Percentiles rank a stretch among this genome's conserved stretches.
Evolutionary conservation across 371 early-diverging fungal genomes (phyloP).

Genomic region (Zychaea mexicana): DNA sequence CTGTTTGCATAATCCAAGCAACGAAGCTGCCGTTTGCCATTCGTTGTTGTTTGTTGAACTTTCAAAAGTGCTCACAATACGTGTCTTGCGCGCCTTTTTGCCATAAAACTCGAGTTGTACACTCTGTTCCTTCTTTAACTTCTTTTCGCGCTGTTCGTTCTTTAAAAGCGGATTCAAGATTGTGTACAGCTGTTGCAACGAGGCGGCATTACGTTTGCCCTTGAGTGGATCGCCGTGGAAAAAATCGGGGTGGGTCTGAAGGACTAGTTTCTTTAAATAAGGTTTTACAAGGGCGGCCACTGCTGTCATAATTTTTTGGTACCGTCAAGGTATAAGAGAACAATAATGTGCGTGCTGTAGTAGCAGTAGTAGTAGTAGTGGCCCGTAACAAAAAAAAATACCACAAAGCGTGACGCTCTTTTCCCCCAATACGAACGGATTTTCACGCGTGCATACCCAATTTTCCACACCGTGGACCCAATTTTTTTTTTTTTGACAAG

Average conservation of each 20-base stretch:
- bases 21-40: conserved; percentile 8
- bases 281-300: conserved; percentile 26
- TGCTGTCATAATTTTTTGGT: neutral
- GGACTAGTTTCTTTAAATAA: conserved; percentile 39
- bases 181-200: conserved; percentile 35
- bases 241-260: conserved; percentile 47
- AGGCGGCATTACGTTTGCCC: conserved; percentile 34
- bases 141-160: neutral
- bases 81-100: conserved; percentile 1
- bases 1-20: neutral
- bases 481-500: neutral
- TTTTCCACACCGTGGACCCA: neutral
- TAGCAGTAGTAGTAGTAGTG: too few relatives aligned
- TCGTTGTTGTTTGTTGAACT: neutral
- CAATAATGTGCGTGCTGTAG: neutral
- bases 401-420: neutral
- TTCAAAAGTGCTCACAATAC: neutral
- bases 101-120: conserved; percentile 9
- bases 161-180: conserved; percentile 11
- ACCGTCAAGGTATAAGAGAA: neutral
- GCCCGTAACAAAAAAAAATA: too few relatives aligned
- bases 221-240: conserved; percentile 30
- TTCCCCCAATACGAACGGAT: too few relatives aligned
- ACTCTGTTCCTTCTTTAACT: neutral
- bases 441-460: neutral